Percentiles rank a stretch among this genome's conserved stretches.
These are phyloP conservation scores for Rhizoclosmatium globosum DNA, from an alignment of 192 early-diverging fungal genomes.

Conservation along the genomic window DNA sequence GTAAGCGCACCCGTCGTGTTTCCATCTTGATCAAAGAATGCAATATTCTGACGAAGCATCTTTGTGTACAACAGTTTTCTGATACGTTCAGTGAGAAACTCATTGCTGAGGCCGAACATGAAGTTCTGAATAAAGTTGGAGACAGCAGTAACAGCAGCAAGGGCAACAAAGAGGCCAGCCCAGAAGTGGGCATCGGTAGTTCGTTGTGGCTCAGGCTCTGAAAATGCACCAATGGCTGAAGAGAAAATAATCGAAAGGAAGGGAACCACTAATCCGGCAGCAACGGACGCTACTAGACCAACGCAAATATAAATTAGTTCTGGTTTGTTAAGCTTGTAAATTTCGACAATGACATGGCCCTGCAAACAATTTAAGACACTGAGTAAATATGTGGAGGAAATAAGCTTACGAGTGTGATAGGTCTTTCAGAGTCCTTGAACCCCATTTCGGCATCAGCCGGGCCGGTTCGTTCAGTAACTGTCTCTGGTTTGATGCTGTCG, in stretches of 20 bases:
- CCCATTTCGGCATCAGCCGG: too few species aligned
- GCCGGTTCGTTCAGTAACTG: too few species aligned
- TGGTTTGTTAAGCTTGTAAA: too few species aligned
- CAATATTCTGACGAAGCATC: constrained; percentile 55
- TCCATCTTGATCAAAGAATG: constrained; percentile 62
- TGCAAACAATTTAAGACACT: too few species aligned
- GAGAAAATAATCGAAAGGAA: too few species aligned
- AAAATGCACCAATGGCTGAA: too few species aligned
- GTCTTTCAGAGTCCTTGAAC: neutral
- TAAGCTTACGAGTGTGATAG: neutral
- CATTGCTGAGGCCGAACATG: constrained; percentile 68
- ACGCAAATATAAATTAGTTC: too few species aligned
- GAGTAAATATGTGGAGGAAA: too few species aligned
- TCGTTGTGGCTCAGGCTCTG: constrained; percentile 30
- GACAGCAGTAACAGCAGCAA: constrained; percentile 67
- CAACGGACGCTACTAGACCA: too few species aligned
- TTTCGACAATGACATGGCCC: too few species aligned
- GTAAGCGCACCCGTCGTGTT: constrained; percentile 81
- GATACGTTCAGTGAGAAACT: constrained; percentile 69
- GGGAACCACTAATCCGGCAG: too few species aligned
- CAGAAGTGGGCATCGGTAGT: constrained; percentile 57
- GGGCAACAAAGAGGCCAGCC: constrained; percentile 65
- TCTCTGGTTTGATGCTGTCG: constrained; percentile 25
- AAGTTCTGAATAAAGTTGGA: constrained; percentile 54
- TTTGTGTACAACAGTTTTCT: constrained; percentile 44